Conservation (phyloP, 2,329 filamentous ascomycete genomes). For the Hypomyces perniciosus region DNA sequence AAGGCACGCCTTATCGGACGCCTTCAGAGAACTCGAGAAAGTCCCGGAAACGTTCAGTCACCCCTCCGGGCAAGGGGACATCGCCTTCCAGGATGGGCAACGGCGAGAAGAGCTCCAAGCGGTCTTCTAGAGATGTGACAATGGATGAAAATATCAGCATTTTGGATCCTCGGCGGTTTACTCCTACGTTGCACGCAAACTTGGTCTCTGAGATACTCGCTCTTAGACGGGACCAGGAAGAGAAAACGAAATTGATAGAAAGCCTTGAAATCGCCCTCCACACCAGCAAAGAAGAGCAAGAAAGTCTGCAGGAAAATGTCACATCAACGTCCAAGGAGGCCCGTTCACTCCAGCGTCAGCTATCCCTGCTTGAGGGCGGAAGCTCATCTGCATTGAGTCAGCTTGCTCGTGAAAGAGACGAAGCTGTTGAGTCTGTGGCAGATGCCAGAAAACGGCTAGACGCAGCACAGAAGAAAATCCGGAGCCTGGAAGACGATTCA, state of each 20-base stretch:
- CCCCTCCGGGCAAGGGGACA: slow-evolving; percentile 52
- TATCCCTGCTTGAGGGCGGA: slow-evolving; percentile 81
- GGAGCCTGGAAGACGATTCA: slow-evolving; percentile 76
- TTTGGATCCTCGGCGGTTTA: slow-evolving; percentile 86
- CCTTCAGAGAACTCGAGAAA: slow-evolving; percentile 57
- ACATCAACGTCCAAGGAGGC: slow-evolving; percentile 65
- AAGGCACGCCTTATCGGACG: slow-evolving; percentile 66
- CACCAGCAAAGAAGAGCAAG: slow-evolving; percentile 65
- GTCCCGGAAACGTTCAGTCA: slow-evolving; percentile 58
- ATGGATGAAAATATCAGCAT: slow-evolving; percentile 66
- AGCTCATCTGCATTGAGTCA: slow-evolving; percentile 81
- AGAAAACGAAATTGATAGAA: slow-evolving; percentile 81
- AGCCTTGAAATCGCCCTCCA: slow-evolving; percentile 72
- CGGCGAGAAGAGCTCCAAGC: slow-evolving; percentile 42
- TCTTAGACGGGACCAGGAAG: slow-evolving; percentile 82
- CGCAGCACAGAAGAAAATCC: slow-evolving; percentile 66
- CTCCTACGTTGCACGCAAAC: slow-evolving; percentile 88
- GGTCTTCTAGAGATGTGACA: slow-evolving; percentile 52
- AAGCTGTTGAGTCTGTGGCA: slow-evolving; percentile 63
- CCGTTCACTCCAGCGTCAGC: slow-evolving; percentile 74
- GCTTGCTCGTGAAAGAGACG: slow-evolving; percentile 78
- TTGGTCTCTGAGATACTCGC: slow-evolving; percentile 90
- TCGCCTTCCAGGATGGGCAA: slow-evolving; percentile 49
- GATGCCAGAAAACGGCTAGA: slow-evolving; percentile 78
- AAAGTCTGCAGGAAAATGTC: slow-evolving; percentile 58